Percentiles rank a stretch among this genome's conserved stretches.
These are phyloP conservation scores for Umbelopsis ramanniana DNA, from an alignment of 192 early-diverging fungal species.

Conservation along the genomic window DNA sequence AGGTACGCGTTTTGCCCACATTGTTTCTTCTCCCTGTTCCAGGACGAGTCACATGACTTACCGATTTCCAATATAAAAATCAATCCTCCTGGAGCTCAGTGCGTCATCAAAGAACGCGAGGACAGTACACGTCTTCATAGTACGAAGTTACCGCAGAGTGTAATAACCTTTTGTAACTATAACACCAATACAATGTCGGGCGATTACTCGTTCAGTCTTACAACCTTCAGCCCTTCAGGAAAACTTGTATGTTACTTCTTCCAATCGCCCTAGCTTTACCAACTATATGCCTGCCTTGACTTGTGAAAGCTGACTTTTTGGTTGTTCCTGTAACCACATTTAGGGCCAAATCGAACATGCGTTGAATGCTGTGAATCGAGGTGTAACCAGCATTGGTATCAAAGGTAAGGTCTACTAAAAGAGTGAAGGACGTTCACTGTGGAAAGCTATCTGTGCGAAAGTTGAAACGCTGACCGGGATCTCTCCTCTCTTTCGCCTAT, in stretches of 20 bases:
- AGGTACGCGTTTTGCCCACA: too few relatives aligned
- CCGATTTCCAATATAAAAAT: not conserved
- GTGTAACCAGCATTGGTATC: slow-evolving; percentile 92
- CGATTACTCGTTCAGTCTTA: slow-evolving; percentile 96
- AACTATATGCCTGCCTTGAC: not conserved
- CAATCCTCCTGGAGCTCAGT: not conserved
- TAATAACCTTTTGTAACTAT: slow-evolving; percentile 17
- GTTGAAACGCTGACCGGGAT: not conserved
- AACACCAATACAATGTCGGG: slow-evolving; percentile 48
- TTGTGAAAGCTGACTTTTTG: not conserved
- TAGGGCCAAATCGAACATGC: slow-evolving; percentile 95
- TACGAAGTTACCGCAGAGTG: not conserved
- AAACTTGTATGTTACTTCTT: slow-evolving; percentile 75
- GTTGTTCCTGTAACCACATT: slow-evolving; percentile 1
- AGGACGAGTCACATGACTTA: too few relatives aligned
- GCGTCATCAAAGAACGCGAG: slow-evolving; percentile 22
- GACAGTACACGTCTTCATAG: slow-evolving; percentile 16
- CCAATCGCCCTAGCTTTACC: too few relatives aligned
- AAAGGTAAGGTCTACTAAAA: slow-evolving; percentile 65
- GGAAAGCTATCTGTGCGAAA: not conserved
- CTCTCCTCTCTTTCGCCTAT: not conserved
- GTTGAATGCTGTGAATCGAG: slow-evolving; percentile 86
- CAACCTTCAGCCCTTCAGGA: slow-evolving; percentile 98
- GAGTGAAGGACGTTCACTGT: not conserved
- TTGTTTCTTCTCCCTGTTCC: too few relatives aligned